Percentiles rank a stretch among this genome's conserved stretches.
phyloP scores from a whole-genome alignment of 2,329 filamentous ascomycete genomes.

The Fusarium neocosmosporiellum region DNA sequence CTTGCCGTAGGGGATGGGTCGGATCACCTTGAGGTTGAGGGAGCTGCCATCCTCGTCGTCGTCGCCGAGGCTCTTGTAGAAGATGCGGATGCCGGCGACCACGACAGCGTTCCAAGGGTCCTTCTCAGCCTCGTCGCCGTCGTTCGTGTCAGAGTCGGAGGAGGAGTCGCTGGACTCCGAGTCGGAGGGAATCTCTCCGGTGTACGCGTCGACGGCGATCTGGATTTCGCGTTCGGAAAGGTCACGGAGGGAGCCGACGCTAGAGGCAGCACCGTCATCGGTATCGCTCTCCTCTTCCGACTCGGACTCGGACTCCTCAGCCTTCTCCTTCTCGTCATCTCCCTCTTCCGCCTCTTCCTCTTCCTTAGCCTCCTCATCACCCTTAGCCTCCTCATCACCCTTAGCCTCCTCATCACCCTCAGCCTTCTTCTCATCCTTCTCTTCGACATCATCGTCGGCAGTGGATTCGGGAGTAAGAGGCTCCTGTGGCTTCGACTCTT shows the following conservation, averaged over 20 bases:
- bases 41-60: conserved; percentile 47
- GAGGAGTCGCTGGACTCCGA: conserved; percentile 31
- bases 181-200: conserved; percentile 10
- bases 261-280: conserved; percentile 43
- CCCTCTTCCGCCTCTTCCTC: background rate
- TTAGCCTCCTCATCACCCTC: background rate
- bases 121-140: conserved; percentile 64
- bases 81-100: conserved; percentile 71
- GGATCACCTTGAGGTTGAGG: conserved; percentile 54
- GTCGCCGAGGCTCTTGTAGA: conserved; percentile 58
- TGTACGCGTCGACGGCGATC: conserved; percentile 42
- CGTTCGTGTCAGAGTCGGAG: background rate
- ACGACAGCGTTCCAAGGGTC: conserved; percentile 74
- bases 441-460: conserved; percentile 7
- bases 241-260: conserved; percentile 51
- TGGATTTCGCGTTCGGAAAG: conserved; percentile 56
- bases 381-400: background rate
- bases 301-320: conserved; percentile 31
- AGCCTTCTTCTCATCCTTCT: background rate
- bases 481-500: conserved; percentile 26
- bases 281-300: conserved; percentile 29
- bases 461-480: conserved; percentile 37
- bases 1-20: conserved; percentile 50
- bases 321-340: background rate
- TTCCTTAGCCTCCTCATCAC: background rate